Percentiles rank a stretch among this genome's conserved stretches.
These are phyloP conservation scores for Corchorus capsularis DNA, from an alignment of 345 rosid genomes.

Conservation along the genomic window DNA sequence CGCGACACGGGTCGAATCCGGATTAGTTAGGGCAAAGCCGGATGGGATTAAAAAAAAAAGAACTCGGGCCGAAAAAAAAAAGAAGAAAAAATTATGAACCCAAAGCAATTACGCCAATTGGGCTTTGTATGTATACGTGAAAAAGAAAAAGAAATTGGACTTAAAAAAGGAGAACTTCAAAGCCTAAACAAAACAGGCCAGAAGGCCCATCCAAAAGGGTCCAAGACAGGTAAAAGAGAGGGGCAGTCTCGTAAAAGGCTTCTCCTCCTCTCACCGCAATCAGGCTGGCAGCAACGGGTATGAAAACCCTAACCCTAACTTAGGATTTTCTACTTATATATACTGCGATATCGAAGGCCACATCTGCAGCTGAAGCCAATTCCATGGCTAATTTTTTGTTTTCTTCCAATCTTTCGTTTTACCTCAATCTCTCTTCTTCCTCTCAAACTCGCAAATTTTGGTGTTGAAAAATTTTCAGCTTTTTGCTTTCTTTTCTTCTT, in stretches of 20 bases:
- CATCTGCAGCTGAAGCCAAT: not conserved
- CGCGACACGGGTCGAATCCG: too few species aligned
- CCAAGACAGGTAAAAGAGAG: not conserved
- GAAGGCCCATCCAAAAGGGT: not conserved
- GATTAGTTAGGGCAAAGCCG: too few species aligned
- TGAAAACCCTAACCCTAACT: conserved; percentile 24
- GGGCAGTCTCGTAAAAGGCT: conserved; percentile 1
- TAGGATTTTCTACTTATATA: not conserved
- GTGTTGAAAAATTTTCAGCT: not conserved
- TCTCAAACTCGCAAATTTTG: not conserved
- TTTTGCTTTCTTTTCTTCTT: not conserved
- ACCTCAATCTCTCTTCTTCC: not conserved
- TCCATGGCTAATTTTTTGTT: too few species aligned
- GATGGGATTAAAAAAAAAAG: too few species aligned
- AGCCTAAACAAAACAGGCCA: not conserved
- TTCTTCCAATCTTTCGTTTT: not conserved
- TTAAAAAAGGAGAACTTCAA: not conserved
- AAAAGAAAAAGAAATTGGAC: not conserved
- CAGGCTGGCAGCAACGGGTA: not conserved
- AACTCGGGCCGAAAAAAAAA: too few species aligned
- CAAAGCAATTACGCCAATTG: too few species aligned
- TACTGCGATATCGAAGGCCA: not conserved
- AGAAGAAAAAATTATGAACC: too few species aligned
- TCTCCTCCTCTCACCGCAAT: not conserved
- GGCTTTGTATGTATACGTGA: not conserved